A percentile compares a stretch with the other conserved stretches of the same genome.
These are phyloP conservation scores for Pelargonium citronellum DNA, from an alignment of 441 rosid genomes.

Conservation along the genomic window DNA sequence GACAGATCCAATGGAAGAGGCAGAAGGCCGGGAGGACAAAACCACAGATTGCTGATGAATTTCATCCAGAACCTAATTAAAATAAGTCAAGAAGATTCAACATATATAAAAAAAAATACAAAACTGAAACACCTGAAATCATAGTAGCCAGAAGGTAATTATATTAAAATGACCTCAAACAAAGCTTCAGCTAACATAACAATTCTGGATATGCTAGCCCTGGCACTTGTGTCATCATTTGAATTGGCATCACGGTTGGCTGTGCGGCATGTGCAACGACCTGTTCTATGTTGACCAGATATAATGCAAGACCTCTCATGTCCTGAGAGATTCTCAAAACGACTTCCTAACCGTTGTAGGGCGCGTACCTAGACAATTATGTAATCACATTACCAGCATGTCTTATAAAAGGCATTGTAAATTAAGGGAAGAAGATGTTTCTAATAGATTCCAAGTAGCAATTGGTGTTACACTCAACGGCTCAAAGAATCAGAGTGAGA, in stretches of 20 bases:
- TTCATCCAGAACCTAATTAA: constrained; percentile 93
- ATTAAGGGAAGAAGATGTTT: background rate
- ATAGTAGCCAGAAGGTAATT: background rate
- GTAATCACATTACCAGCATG: constrained; percentile 22
- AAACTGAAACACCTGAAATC: background rate
- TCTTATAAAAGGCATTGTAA: constrained; percentile 15
- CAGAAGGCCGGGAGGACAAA: constrained; percentile 78
- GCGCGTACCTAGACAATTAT: constrained; percentile 63
- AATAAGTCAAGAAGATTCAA: constrained; percentile 25
- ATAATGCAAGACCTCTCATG: constrained; percentile 85
- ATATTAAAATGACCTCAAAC: background rate
- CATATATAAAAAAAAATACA: constrained; percentile 18
- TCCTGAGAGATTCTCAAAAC: constrained; percentile 81
- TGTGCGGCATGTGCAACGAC: constrained; percentile 69
- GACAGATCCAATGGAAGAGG: constrained; percentile 86
- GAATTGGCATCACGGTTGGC: constrained; percentile 47
- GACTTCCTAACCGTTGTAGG: constrained; percentile 87
- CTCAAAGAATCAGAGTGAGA: background rate
- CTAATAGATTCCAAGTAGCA: constrained; percentile 6
- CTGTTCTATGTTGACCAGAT: constrained; percentile 82
- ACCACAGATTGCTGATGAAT: constrained; percentile 97
- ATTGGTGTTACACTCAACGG: background rate
- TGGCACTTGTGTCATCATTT: constrained; percentile 62
- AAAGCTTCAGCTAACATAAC: background rate
- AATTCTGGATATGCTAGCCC: constrained; percentile 53